Evolutionary conservation across 164 flowering plant species (phyloP), one percentile per base, ranked within the genome.

Genomic region (Vitis rotundifolia): DNA sequence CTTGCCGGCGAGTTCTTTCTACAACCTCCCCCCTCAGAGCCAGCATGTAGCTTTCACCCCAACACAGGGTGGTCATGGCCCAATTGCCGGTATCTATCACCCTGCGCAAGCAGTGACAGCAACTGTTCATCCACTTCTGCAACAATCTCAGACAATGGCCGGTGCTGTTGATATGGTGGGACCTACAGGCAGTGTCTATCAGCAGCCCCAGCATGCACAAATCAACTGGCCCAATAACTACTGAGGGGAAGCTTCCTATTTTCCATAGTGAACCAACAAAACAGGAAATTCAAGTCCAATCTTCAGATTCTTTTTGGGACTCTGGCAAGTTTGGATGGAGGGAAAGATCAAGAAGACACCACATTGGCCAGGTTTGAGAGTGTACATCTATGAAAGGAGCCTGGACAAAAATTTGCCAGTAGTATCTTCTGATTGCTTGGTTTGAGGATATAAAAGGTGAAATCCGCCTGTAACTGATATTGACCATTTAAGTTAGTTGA

Each of bases 221-320:
- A 81, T 88, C 52, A 91, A 91, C 80, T 93, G 98, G 98, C 90
- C 86, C 12, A 87, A 81, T 73, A 91, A 79, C 83, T 91, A 86
- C 82, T 93, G 78, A 87, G 29, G 71, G 16, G 54, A 59, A 18
- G 11, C 4, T 51, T 63, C 18, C 49, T 74, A 54, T 31, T 22
- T 65, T 64, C 15, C 71, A 55, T 61, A 59, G 54, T 70, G 55
- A 59, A 63, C 70, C 63, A 31, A 29, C 59, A 49, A 57, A 80
- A 64, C 62, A 18, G 53, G 64, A 54, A 47, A 22, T 28, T 48
- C 49, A 63, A 37, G 51, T 63, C 70, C 75, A 53, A 70, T 62
- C 67, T 70, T 64, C 50, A 66, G 64, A 59, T 65, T 51, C 62
- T 73, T 74, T 70, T 71, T 72, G 66, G 65, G 67, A 44, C 71